Evolutionary conservation across 1,139 yeast species (phyloP), one percentile per base, ranked within the genome.

Genomic region (Hansenula lynferdii): DNA sequence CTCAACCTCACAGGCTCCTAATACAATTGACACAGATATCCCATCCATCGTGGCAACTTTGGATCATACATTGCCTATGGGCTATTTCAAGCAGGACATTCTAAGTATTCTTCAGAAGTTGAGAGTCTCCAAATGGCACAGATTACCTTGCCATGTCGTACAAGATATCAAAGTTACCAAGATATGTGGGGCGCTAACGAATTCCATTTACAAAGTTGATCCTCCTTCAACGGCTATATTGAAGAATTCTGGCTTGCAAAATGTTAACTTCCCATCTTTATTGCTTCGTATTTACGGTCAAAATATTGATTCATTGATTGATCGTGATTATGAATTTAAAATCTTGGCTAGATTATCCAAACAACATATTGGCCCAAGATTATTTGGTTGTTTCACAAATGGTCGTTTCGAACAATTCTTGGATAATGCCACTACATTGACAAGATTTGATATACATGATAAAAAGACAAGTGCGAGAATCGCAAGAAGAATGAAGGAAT

Each of bases 401-500:
- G 98, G 97, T 33, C 70, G 98, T 45, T 80, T 92, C 52, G 98
- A 92, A 61, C 96, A 89, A 61, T 92, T 82, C 56, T 67, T 92
- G 47, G 85, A 81, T 39, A 85, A 92, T 38, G 89, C 89, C 25
- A 67, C 76, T 42, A 82, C 97, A 1, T 70, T 92, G 46, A 76
- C 80, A 35, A 82, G 78, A 51, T 71, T 74, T 11, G 87, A 85
- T 49, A 76, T 92, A 41, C 72, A 95, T 56, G 79, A 80, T 47
- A 80, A 85, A 44, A 79, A 80, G 19, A 80, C 85, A 17, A 80
- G 92, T 35, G 81, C 83, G 48, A 85, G 86, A 68, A 82, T 92
- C 48, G 97, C 96, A 9, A 79, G 96, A 66, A 80, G 98, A 65
- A 92, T 92, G 97, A 83, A 92, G 53, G 97, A 92, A 52, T 70